Base-by-base conservation (phyloP, 2,329 filamentous ascomycete genomes). In the Fusarium sp. region DNA sequence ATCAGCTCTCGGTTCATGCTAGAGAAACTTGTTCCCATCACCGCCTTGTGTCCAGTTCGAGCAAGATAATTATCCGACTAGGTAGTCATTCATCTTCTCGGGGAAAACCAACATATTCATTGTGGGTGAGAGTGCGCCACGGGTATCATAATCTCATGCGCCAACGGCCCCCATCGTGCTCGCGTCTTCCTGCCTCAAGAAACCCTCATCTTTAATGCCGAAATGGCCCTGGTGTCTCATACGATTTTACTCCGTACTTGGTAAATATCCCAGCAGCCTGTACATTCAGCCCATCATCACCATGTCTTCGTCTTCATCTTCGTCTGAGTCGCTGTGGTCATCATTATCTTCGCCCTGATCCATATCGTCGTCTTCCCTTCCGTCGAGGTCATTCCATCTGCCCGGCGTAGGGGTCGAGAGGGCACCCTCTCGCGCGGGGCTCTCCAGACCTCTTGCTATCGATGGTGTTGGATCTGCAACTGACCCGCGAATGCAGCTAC, bases 381-480 rank as follows among this genome's bases (percentile, higher is more conserved):
- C 68, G 6, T 66, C 61, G 14, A 77, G 51, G 14, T 76, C 75
- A 6, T 71, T 67, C 76, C 76, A 78, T 25, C 62, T 68, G 5
- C 48, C 56, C 6, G 75, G 76, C 9, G 76, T 78, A 2, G 73
- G 73, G 11, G 66, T 75, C 6, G 76, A 77, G 33, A 76, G 39
- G 14, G 49, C 50, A 19, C 48, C 63, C 25, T 63, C 65, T 5
- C 50, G 39, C 21, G 44, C 48, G 31, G 33, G 49, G 37, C 57
- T 57, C 27, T 44, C 56, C 11, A 44, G 36, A 53, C 43, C 60
- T 61, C 61, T 65, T 42, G 25, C 25, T 51, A 53, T 41, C 31
- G 53, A 59, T 43, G 58, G 46, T 17, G 52, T 33, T 9, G 27
- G 36, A 14, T 49, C 37, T 14, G 31, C 50, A 19, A 43, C 32